phyloP scores from a whole-genome alignment of 805 yeast genomes.

The Candida silvicultrix region DNA sequence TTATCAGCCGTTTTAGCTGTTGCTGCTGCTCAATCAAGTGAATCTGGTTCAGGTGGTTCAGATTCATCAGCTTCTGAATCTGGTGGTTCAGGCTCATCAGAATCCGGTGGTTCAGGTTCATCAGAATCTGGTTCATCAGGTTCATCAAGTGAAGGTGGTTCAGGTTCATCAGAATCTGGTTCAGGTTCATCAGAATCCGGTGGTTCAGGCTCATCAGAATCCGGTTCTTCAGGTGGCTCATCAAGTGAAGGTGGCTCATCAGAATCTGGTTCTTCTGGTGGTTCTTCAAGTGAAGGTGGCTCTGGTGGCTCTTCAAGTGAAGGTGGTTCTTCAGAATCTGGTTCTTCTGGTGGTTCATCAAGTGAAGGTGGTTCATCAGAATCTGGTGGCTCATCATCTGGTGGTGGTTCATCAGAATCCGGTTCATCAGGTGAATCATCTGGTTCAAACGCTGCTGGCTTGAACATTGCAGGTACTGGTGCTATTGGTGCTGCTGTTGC shows the following conservation, averaged over 20 bases:
- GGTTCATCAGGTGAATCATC: background rate
- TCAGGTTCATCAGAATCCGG: constrained; percentile 2
- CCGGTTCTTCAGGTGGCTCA: background rate
- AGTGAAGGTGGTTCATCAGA: constrained; percentile 1
- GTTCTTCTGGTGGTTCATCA: background rate
- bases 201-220: background rate
- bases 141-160: background rate
- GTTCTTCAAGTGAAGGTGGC: constrained; percentile 1
- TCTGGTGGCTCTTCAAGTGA: background rate
- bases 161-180: constrained; percentile 1
- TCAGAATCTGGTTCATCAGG: background rate
- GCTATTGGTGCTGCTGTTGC: constrained; percentile 4
- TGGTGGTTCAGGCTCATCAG: background rate
- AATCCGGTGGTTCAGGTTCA: background rate
- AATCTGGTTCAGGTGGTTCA: background rate
- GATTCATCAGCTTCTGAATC: background rate
- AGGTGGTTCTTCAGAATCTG: constrained; percentile 2
- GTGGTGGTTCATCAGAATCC: background rate
- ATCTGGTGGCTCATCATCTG: background rate
- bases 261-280: background rate
- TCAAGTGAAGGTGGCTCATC: background rate
- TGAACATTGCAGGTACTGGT: background rate
- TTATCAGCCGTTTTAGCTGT: constrained; percentile 8
- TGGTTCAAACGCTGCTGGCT: constrained; percentile 1
- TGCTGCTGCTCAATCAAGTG: constrained; percentile 8